Evolutionary conservation across 371 early-diverging fungal genomes (phyloP).

Genomic region (Rhizopus stolonifer): DNA sequence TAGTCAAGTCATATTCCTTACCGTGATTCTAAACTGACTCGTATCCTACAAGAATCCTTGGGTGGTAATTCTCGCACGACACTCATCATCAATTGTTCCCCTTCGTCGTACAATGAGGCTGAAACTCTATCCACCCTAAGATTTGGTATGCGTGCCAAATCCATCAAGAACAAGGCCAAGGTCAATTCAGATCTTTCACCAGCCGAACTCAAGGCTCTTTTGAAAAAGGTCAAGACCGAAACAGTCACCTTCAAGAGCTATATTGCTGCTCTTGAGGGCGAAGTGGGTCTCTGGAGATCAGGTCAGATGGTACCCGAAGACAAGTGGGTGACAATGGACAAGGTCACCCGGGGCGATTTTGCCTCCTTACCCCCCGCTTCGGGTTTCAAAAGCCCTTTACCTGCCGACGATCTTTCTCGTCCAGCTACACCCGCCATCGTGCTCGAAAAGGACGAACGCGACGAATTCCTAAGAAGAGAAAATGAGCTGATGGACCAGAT

Average conservation of each 20-base stretch:
- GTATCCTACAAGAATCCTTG: constrained; percentile 96
- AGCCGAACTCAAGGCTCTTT: constrained; percentile 86
- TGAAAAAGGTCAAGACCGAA: constrained; percentile 85
- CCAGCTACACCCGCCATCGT: constrained; percentile 75
- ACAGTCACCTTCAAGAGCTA: constrained; percentile 79
- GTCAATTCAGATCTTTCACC: constrained; percentile 92
- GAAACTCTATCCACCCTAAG: constrained; percentile 95
- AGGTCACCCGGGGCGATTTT: constrained; percentile 54
- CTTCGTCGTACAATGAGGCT: constrained; percentile 92
- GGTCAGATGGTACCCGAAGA: constrained; percentile 74
- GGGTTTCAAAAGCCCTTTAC: constrained; percentile 44
- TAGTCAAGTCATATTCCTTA: constrained; percentile 95
- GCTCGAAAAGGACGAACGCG: constrained; percentile 85
- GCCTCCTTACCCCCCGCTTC: constrained; percentile 43
- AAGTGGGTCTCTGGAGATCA: constrained; percentile 83
- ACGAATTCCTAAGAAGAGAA: constrained; percentile 90
- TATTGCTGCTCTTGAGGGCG: constrained; percentile 79
- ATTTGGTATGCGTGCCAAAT: constrained; percentile 96
- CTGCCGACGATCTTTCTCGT: constrained; percentile 52
- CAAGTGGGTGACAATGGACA: constrained; percentile 75
- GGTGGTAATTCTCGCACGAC: constrained; percentile 97
- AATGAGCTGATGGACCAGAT: constrained; percentile 90
- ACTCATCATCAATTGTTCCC: constrained; percentile 95
- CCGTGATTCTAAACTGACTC: constrained; percentile 98
- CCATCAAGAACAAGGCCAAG: constrained; percentile 98